Conservation (phyloP, 2,329 filamentous ascomycete genomes). For the Macrophomina tecta region DNA sequence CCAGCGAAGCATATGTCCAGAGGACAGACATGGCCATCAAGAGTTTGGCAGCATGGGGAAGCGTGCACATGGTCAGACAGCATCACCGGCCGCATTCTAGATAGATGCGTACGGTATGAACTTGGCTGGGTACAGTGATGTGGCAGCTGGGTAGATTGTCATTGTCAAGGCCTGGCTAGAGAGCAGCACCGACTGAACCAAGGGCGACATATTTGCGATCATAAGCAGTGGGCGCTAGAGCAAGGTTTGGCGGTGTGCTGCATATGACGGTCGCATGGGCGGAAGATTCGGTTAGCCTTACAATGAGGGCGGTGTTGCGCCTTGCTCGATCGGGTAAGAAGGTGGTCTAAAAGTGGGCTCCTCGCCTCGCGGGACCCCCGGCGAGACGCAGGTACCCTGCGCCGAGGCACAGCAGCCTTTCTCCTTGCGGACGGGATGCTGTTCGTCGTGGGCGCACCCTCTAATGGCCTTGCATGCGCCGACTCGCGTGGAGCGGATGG, state of each 20-base stretch:
- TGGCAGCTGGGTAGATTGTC: no score
- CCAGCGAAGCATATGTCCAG: no score
- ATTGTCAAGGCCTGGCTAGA: no score
- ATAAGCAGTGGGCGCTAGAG: not conserved
- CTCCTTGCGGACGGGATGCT: not conserved
- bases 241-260: not conserved
- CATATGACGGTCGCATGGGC: not conserved
- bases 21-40: no score
- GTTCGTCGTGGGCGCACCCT: not conserved
- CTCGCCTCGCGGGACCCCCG: slow-evolving; percentile 5
- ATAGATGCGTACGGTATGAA: no score
- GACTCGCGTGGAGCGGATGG: slow-evolving; percentile 6
- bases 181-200: not conserved
- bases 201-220: not conserved
- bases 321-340: slow-evolving; percentile 6
- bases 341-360: slow-evolving; percentile 4
- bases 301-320: not conserved
- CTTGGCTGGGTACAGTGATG: no score
- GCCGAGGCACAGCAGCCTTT: not conserved
- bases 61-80: no score
- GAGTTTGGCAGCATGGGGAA: no score
- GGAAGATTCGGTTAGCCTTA: slow-evolving; percentile 16
- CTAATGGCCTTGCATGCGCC: not conserved
- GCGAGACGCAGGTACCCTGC: slow-evolving; percentile 15
- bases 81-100: no score